phyloP scores from a whole-genome alignment of 2,329 filamentous ascomycete genomes.

The Elsinoe arachidis region DNA sequence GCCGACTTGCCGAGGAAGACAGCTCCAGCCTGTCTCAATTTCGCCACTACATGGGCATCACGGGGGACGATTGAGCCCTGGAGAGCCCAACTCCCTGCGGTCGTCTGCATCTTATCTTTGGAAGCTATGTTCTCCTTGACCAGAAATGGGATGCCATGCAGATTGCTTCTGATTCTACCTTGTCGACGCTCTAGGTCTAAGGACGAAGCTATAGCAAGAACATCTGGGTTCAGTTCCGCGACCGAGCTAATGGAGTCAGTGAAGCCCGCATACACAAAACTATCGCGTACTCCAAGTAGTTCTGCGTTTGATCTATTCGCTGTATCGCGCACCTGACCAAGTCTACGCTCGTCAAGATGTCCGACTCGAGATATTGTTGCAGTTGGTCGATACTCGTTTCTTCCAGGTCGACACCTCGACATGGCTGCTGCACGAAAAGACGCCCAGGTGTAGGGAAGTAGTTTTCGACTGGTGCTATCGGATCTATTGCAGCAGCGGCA shows the following conservation, averaged over 20 bases:
- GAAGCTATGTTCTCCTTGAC: conserved; percentile 67
- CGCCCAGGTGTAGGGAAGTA: not conserved
- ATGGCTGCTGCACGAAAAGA: conserved; percentile 55
- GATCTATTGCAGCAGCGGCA: not conserved
- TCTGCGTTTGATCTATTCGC: conserved; percentile 52
- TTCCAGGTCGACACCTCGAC: conserved; percentile 53
- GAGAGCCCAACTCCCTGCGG: conserved; percentile 60
- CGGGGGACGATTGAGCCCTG: conserved; percentile 56
- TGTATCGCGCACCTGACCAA: conserved; percentile 55
- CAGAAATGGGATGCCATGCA: conserved; percentile 68
- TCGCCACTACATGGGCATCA: conserved; percentile 57
- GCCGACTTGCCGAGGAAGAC: conserved; percentile 63
- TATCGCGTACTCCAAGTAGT: conserved; percentile 50
- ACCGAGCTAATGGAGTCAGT: conserved; percentile 32
- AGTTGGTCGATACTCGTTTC: conserved; percentile 63
- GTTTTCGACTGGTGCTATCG: not conserved
- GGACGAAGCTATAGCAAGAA: conserved; percentile 49
- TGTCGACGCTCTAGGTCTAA: conserved; percentile 52
- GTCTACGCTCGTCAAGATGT: conserved; percentile 49
- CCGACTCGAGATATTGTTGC: conserved; percentile 48
- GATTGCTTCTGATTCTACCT: conserved; percentile 51
- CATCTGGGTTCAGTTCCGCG: conserved; percentile 61
- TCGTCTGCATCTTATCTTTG: conserved; percentile 64
- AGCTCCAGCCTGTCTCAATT: conserved; percentile 56
- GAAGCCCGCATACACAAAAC: not conserved